Evolutionary conservation across 495 filamentous ascomycete species (phyloP), one percentile per base, ranked within the genome.

Genomic region (Lepidopterella palustris): DNA sequence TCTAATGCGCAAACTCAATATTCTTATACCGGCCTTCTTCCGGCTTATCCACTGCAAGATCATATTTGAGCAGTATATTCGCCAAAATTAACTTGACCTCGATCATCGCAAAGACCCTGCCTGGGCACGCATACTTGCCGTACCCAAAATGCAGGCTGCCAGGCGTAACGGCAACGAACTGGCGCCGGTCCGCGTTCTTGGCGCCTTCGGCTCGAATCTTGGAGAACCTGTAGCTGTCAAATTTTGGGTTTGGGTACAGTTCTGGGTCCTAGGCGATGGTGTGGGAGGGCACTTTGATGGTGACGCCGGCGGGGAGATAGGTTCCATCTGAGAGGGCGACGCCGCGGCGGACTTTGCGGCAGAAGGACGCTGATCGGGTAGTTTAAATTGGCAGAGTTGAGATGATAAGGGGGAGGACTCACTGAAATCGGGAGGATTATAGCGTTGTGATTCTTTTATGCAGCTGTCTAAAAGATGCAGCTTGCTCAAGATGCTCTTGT

Each of bases 401-500:
- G 15, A 24, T n/a, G n/a, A 35, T 18, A 53, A 32, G 3, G 52
- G 15, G 10, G 35, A 28, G 9, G 11, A 56, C 58, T n/a, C 49
- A 65, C 62, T 62, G 32, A 62, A 29, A 24, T 42, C 50, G 10
- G 31, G 25, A 23, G 76, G 74, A 26, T 68, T 64, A n/a, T 75
- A 62, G 8, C 81, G 72, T 48, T 76, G 73, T 5, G 73, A 71
- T 59, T 84, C 81, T 45, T 80, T 80, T 53, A 83, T 75, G 67
- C 83, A 82, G 57, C 76, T 79, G 66, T 84, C 81, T 45, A 83
- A 57, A 61, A 78, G 78, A 52, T 70, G 71, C 58, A 82, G 67
- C 55, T 74, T 70, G 5, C 49, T 51, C 63, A 80, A 67, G 35
- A 69, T 74, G 5, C 70, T 71, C 54, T 75, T 76, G 40, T 64